Evolutionary conservation across 805 yeast genomes (phyloP).

Genomic region (Millerozyma miso): DNA sequence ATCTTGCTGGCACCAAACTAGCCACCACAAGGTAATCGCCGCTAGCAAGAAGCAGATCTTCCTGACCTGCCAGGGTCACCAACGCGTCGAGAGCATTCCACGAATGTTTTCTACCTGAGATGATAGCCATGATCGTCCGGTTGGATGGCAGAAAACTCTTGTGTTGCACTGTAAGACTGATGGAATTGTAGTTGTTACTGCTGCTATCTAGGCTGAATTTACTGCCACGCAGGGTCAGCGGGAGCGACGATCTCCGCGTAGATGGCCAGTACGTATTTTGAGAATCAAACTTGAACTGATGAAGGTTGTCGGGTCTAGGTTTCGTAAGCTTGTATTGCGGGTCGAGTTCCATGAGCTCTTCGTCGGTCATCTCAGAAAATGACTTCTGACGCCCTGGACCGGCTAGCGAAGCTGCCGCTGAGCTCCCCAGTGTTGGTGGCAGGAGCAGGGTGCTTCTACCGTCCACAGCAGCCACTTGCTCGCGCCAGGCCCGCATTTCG

Average conservation of each 20-base stretch:
- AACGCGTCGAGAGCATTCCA: constrained; percentile 43
- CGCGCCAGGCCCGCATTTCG: neutral
- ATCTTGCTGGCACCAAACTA: constrained; percentile 25
- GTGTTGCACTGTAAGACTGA: constrained; percentile 44
- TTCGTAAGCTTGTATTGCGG: constrained; percentile 42
- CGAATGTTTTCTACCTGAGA: constrained; percentile 41
- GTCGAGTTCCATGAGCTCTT: constrained; percentile 51
- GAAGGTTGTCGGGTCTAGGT: constrained; percentile 35
- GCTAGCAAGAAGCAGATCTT: constrained; percentile 23
- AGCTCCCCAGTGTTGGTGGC: neutral
- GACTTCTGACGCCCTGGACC: constrained; percentile 33
- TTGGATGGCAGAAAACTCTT: constrained; percentile 22
- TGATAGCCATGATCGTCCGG: constrained; percentile 33
- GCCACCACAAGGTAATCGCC: constrained; percentile 39
- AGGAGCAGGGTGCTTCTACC: neutral
- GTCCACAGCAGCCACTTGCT: neutral
- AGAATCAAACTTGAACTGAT: constrained; percentile 42
- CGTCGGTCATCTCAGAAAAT: constrained; percentile 49
- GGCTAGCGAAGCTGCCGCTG: neutral
- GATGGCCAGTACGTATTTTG: constrained; percentile 26
- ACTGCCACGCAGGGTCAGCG: neutral
- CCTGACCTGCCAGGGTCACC: constrained; percentile 12
- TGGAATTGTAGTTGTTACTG: constrained; percentile 35
- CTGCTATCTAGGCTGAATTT: constrained; percentile 11
- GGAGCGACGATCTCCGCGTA: constrained; percentile 12